These are phyloP conservation scores for Fusarium sterilihyphosum DNA, from an alignment of 2,329 filamentous ascomycete species.

Conservation along the genomic window DNA sequence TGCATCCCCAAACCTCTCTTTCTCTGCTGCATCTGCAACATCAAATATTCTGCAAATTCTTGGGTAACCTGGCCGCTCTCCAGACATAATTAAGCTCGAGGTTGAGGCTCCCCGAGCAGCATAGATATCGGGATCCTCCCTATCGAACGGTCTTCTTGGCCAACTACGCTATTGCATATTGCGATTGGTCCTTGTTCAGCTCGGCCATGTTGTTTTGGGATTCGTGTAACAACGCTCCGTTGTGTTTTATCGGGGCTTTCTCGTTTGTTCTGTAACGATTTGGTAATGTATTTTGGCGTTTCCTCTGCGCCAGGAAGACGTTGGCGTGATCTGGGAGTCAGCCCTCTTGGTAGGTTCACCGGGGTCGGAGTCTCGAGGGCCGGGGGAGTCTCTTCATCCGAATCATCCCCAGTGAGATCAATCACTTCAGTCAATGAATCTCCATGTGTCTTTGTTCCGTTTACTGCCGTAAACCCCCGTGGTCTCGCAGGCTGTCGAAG, in stretches of 20 bases:
- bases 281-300: too few species aligned
- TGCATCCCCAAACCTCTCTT: too few species aligned
- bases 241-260: accelerated
- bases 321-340: background rate
- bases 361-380: too few species aligned
- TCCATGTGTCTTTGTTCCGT: accelerated
- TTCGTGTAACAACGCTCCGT: background rate
- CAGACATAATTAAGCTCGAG: accelerated
- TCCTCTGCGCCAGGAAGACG: accelerated
- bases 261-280: accelerated
- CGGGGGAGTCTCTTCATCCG: background rate
- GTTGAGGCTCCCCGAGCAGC: background rate
- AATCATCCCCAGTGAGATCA: background rate
- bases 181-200: background rate
- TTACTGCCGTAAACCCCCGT: background rate
- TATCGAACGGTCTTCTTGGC: background rate
- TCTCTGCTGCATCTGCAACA: too few species aligned
- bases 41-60: too few species aligned
- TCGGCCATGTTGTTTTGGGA: too few species aligned
- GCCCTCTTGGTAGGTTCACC: accelerated
- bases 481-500: background rate
- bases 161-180: background rate
- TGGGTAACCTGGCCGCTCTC: accelerated
- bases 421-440: background rate
- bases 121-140: background rate